Conservation (phyloP, 306 rosid species). For the Rosa rugosa region DNA sequence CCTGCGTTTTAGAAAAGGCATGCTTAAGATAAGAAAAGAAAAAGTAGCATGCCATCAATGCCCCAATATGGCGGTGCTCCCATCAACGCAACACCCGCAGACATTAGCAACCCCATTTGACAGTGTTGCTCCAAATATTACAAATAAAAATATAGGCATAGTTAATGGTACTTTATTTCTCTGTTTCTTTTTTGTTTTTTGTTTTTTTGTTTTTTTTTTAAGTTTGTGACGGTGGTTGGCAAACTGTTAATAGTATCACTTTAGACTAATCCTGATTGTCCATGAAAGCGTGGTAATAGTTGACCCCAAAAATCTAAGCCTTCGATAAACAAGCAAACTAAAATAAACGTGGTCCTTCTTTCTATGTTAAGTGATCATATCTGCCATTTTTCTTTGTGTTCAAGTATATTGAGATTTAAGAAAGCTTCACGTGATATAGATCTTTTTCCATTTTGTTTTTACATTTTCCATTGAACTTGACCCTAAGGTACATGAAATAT, state of each 20-base stretch:
- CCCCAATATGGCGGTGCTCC: background rate
- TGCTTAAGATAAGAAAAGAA: too few relatives aligned
- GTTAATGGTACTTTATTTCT: background rate
- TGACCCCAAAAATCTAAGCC: background rate
- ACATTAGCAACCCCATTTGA: background rate
- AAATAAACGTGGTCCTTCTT: background rate
- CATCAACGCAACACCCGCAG: background rate
- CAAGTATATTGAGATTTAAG: background rate
- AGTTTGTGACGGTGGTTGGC: background rate
- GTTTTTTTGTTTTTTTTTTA: background rate
- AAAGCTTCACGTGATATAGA: background rate
- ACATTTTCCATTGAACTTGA: background rate
- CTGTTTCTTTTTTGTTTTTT: background rate
- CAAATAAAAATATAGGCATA: background rate
- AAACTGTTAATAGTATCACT: background rate
- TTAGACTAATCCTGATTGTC: background rate
- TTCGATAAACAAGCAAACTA: background rate
- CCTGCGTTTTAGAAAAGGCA: too few relatives aligned
- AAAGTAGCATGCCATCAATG: too few relatives aligned
- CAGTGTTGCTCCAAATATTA: background rate
- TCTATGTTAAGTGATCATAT: background rate
- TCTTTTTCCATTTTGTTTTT: background rate
- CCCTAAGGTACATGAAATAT: background rate
- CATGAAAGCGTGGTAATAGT: background rate
- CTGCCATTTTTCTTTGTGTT: background rate